phyloP scores from a whole-genome alignment of 192 early-diverging fungal species.

The Funneliformis mosseae region DNA sequence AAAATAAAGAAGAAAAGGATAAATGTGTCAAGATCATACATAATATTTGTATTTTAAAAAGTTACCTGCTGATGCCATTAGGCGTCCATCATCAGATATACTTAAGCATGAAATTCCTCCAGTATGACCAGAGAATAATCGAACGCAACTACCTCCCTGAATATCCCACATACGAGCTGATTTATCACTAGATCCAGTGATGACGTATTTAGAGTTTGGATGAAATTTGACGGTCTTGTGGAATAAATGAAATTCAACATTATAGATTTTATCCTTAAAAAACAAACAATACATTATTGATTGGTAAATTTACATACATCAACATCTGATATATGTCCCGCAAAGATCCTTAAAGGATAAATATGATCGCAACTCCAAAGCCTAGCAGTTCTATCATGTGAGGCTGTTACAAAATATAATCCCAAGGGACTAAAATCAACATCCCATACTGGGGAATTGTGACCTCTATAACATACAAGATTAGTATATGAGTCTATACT shows the following conservation, averaged over 20 bases:
- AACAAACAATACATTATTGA: not conserved
- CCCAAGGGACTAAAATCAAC: slow-evolving; percentile 88
- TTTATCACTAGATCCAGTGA: slow-evolving; percentile 90
- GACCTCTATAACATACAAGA: slow-evolving; percentile 94
- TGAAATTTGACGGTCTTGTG: slow-evolving; percentile 92
- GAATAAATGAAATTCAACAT: not conserved
- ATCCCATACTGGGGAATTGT: slow-evolving; percentile 98
- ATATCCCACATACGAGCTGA: slow-evolving; percentile 93
- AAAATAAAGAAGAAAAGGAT: not conserved
- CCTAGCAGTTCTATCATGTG: slow-evolving; percentile 92
- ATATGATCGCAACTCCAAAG: slow-evolving; percentile 98
- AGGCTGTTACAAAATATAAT: slow-evolving; percentile 96
- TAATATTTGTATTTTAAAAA: not conserved
- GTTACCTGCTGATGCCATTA: slow-evolving; percentile 85
- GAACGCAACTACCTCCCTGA: slow-evolving; percentile 85
- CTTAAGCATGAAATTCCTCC: slow-evolving; percentile 84
- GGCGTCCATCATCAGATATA: slow-evolving; percentile 88
- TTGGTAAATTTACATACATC: slow-evolving; percentile 63
- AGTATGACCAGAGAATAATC: slow-evolving; percentile 87
- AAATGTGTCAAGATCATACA: slow-evolving; percentile 46
- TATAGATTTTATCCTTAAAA: slow-evolving; percentile 52
- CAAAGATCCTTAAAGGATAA: slow-evolving; percentile 94
- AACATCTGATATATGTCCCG: slow-evolving; percentile 96
- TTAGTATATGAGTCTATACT: slow-evolving; percentile 89
- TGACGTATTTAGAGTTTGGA: slow-evolving; percentile 92